Evolutionary conservation across 495 filamentous ascomycete genomes (phyloP).

Genomic region (Xylaria palmicola): DNA sequence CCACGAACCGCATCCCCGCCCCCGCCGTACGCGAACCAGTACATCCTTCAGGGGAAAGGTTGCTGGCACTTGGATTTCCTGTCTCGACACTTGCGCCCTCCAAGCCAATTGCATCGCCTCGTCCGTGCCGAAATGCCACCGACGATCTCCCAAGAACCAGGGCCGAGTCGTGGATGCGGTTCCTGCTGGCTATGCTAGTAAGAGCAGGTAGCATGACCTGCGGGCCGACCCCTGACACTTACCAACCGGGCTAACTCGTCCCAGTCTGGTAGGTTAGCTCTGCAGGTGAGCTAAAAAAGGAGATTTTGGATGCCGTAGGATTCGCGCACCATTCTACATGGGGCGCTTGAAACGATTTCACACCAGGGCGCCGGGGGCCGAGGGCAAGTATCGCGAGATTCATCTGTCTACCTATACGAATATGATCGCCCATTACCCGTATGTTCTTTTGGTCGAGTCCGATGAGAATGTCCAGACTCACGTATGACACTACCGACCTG

Average conservation of each 20-base stretch:
- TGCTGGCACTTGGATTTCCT: background rate
- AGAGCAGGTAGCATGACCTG: background rate
- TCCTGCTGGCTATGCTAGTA: background rate
- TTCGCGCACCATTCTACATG: background rate
- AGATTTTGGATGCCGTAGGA: background rate
- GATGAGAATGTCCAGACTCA: too few species aligned
- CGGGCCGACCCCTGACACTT: background rate
- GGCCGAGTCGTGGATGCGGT: background rate
- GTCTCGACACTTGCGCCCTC: too few species aligned
- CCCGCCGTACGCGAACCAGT: too few species aligned
- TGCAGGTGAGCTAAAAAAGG: background rate
- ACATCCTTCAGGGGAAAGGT: too few species aligned
- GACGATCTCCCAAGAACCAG: background rate
- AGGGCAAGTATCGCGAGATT: background rate
- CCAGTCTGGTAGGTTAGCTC: background rate
- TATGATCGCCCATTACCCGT: too few species aligned
- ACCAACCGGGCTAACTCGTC: background rate
- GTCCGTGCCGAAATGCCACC: slow-evolving; percentile 4
- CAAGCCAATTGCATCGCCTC: too few species aligned
- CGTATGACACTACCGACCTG: too few species aligned
- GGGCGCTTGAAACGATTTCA: background rate
- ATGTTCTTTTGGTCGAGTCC: too few species aligned
- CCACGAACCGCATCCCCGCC: background rate
- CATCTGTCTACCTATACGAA: too few species aligned
- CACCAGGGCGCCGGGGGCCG: background rate